phyloP scores from a whole-genome alignment of 2,329 filamentous ascomycete species.

The Sporothrix inflata region DNA sequence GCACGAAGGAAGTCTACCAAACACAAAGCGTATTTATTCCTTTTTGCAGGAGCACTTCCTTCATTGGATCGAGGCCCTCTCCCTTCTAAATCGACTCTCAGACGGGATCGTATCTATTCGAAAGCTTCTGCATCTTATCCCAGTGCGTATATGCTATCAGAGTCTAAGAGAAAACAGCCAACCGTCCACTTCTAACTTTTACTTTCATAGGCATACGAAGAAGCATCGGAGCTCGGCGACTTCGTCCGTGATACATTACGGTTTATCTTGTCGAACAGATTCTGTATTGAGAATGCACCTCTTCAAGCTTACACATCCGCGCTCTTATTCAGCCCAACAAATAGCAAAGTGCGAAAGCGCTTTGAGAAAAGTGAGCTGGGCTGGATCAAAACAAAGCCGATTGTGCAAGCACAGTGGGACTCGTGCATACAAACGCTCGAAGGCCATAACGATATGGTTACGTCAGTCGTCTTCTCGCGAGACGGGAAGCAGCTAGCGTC shows the following conservation, averaged over 20 bases:
- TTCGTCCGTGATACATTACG: not conserved
- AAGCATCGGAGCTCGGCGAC: not conserved
- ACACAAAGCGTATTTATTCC: not conserved
- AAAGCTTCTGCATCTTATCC: not conserved
- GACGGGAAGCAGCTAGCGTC: too few relatives aligned
- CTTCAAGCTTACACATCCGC: not conserved
- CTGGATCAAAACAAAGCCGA: not conserved
- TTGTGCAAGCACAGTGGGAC: not conserved
- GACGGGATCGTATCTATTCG: not conserved
- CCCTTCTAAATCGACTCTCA: not conserved
- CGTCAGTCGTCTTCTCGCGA: too few relatives aligned
- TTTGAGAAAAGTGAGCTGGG: not conserved
- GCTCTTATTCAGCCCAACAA: not conserved
- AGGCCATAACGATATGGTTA: too few relatives aligned
- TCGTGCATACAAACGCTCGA: not conserved
- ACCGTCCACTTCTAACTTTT: too few relatives aligned
- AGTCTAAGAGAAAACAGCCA: too few relatives aligned
- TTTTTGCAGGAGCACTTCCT: slow-evolving; percentile 17
- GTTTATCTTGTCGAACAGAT: not conserved
- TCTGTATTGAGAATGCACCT: not conserved
- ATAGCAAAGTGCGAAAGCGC: not conserved
- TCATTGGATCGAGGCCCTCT: slow-evolving; percentile 20
- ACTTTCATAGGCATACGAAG: too few relatives aligned
- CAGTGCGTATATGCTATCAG: too few relatives aligned
- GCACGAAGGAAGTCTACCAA: not conserved